Conservation (phyloP, 306 rosid species). For the Cucurbita maxima region DNA sequence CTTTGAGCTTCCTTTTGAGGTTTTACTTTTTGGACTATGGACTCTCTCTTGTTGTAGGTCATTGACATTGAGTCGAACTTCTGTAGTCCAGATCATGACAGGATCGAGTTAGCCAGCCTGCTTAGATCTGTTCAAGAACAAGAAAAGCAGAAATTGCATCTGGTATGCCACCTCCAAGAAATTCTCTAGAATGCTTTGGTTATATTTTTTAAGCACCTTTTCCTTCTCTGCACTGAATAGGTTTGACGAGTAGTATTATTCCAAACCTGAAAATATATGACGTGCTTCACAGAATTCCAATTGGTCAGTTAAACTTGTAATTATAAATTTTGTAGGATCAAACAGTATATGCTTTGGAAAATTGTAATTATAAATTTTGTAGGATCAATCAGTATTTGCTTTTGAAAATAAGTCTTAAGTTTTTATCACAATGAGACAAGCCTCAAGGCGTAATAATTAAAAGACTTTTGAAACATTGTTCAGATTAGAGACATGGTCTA, state of each 20-base stretch:
- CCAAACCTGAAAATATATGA: neutral
- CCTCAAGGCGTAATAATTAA: neutral
- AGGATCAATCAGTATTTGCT: neutral
- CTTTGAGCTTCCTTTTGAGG: neutral
- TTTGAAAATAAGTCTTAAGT: neutral
- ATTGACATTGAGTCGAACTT: conserved; percentile 52
- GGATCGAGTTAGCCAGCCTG: conserved; percentile 64
- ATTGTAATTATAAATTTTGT: neutral
- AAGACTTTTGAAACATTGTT: neutral
- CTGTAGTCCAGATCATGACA: conserved; percentile 33
- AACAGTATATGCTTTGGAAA: neutral
- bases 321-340: neutral
- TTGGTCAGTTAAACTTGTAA: neutral
- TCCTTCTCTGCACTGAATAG: neutral
- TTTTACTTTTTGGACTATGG: neutral
- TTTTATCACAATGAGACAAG: neutral
- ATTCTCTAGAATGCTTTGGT: neutral
- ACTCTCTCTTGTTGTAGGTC: conserved; percentile 37
- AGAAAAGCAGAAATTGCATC: conserved; percentile 65
- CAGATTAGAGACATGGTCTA: neutral
- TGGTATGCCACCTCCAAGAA: conserved; percentile 31
- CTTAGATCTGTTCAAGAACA: conserved; percentile 79
- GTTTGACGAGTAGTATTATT: neutral
- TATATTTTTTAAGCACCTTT: neutral
- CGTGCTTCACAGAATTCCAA: neutral